phyloP scores from a whole-genome alignment of 495 filamentous ascomycete genomes.

The Parathielavia hyrcaniae region DNA sequence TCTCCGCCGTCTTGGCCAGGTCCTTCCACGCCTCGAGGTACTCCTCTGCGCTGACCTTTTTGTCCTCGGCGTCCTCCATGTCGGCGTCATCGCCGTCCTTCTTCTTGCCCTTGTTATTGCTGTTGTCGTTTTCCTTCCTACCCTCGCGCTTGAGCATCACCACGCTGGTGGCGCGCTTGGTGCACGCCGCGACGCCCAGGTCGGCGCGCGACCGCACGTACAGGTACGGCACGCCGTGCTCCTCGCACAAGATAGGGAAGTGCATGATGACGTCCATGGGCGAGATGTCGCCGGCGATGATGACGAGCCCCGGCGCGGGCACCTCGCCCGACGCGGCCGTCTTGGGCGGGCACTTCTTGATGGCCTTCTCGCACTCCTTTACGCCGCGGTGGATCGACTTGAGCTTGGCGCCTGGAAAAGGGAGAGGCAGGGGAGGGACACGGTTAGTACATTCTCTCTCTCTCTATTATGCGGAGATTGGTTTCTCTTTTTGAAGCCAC shows the following conservation, averaged over 20 bases:
- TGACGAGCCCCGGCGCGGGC: slow-evolving; percentile 63
- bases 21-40: slow-evolving; percentile 68
- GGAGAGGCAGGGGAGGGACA: neutral
- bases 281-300: slow-evolving; percentile 94
- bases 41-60: slow-evolving; percentile 53
- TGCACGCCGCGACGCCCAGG: slow-evolving; percentile 82
- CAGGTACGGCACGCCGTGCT: slow-evolving; percentile 90
- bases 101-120: slow-evolving; percentile 40
- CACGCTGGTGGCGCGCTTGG: slow-evolving; percentile 92
- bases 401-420: slow-evolving; percentile 83
- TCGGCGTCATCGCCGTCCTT: slow-evolving; percentile 44
- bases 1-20: slow-evolving; percentile 64
- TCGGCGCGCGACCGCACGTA: slow-evolving; percentile 83
- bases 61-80: slow-evolving; percentile 36
- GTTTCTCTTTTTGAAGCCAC: too few species aligned
- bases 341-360: slow-evolving; percentile 73
- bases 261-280: slow-evolving; percentile 97
- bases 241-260: slow-evolving; percentile 94
- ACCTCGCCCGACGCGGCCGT: slow-evolving; percentile 47
- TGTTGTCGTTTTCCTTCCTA: slow-evolving; percentile 43
- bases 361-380: slow-evolving; percentile 95
- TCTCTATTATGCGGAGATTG: slow-evolving; percentile 15
- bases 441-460: neutral
- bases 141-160: slow-evolving; percentile 65
- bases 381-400: slow-evolving; percentile 94